Evolutionary conservation across 345 rosid species (phyloP).

Genomic region (Euphorbia peplus): DNA sequence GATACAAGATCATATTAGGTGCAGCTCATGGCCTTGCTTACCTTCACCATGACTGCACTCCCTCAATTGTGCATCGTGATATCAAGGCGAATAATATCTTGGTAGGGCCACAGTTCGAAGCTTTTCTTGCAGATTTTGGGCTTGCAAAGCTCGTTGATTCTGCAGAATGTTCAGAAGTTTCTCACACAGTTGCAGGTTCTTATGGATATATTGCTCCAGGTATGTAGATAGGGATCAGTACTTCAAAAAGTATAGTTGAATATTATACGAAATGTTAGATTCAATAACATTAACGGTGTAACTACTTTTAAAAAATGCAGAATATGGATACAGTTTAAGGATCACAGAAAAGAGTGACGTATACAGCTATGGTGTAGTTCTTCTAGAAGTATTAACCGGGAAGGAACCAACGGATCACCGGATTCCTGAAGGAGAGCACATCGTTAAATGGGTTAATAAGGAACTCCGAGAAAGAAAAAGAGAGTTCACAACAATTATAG

Average conservation of each 20-base stretch:
- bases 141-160: conserved; percentile 57
- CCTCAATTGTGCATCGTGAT: conserved; percentile 70
- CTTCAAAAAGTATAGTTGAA: background rate
- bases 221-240: conserved; percentile 26
- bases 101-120: conserved; percentile 61
- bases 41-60: conserved; percentile 71
- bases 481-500: conserved; percentile 50
- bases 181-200: conserved; percentile 62
- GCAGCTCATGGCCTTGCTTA: conserved; percentile 72
- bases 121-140: conserved; percentile 70
- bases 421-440: conserved; percentile 57
- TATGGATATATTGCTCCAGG: conserved; percentile 84
- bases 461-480: conserved; percentile 43
- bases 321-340: conserved; percentile 63
- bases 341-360: conserved; percentile 74
- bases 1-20: conserved; percentile 60
- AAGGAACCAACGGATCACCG: conserved; percentile 46
- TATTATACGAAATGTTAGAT: background rate
- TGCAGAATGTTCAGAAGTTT: conserved; percentile 40
- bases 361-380: conserved; percentile 70
- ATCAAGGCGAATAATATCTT: conserved; percentile 71
- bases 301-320: conserved; percentile 30
- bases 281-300: background rate
- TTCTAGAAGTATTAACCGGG: conserved; percentile 57
- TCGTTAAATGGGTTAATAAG: conserved; percentile 56